phyloP scores from a whole-genome alignment of 1,284 basidiomycete species.

The Cerioporus squamosus region DNA sequence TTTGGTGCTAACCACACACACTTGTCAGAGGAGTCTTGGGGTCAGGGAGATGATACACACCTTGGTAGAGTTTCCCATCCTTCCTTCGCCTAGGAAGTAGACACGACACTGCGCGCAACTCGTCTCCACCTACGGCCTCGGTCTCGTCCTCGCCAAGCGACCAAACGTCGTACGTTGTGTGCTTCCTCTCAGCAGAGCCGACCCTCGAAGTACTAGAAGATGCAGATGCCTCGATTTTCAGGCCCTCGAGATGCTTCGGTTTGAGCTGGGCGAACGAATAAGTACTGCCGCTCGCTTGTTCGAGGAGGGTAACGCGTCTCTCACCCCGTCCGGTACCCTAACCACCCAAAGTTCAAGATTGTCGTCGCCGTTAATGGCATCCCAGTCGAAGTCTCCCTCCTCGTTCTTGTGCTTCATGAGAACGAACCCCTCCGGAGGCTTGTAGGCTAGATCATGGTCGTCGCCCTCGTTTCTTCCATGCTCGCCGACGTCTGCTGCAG shows the following conservation, averaged over 20 bases:
- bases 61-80: constrained; percentile 59
- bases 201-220: constrained; percentile 40
- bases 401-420: constrained; percentile 49
- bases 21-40: too few relatives aligned
- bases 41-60: constrained; percentile 39
- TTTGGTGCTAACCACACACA: constrained; percentile 50
- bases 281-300: neutral
- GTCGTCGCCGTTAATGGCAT: constrained; percentile 57
- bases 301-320: constrained; percentile 29
- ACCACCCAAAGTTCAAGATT: constrained; percentile 73
- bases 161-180: constrained; percentile 65
- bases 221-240: constrained; percentile 49
- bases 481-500: constrained; percentile 17
- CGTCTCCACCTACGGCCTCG: constrained; percentile 57
- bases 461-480: constrained; percentile 52
- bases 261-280: constrained; percentile 56
- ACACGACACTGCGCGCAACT: constrained; percentile 61
- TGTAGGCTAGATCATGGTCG: constrained; percentile 56
- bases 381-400: constrained; percentile 68
- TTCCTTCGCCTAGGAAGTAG: constrained; percentile 66
- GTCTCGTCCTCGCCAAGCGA: constrained; percentile 50
- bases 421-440: constrained; percentile 54
- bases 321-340: constrained; percentile 66
- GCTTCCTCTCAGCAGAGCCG: constrained; percentile 56
- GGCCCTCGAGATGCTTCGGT: constrained; percentile 58